Base-by-base conservation (phyloP, 148 eudicot species). In the Simmondsia chinensis region DNA sequence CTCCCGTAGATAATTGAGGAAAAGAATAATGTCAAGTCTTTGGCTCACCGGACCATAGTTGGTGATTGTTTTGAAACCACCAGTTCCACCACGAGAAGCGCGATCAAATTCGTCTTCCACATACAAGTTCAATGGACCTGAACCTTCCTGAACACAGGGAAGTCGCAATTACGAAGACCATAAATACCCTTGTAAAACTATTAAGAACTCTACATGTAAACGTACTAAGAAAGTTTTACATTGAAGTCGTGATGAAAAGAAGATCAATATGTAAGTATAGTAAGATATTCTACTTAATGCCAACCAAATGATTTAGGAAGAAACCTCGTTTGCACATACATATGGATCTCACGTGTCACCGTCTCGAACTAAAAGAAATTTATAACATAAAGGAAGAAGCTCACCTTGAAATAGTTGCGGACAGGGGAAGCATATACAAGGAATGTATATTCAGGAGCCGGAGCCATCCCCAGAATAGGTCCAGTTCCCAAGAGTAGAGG, bases 401-500 rank as follows among this genome's bases (percentile, higher is more conserved):
- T 23, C 8, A 35, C 99, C 76, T 86, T 75, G 58, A 86, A 93
- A 64, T 93, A 93, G 76, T 73, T 77, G 46, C 89, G 72, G 56
- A 93, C 96, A 20, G 99, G 96, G 3, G 96, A 86, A 48, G 99
- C 87, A 61, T 72, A 93, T 25, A 74, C 72, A 13, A 93, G 74
- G 42, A 93, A 93, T 25, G 89, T 86, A 56, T 74, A 86, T 19
- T 86, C 99, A 3, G 91, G 80, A 15, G 96, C 64, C 3, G 99
- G 96, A 5, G 73, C 83, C 17, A 93, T 25, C 15, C 99, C 96
- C 3, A 93, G 68, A 31, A 72, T 62, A 3, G 94, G 66, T 12
- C 94, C 99, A 19, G 75, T 93, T 63, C 99, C 99, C 8, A 93
- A 47, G 19, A 93, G 83, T 68, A 93, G 46, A 52, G 96, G 96